phyloP scores from a whole-genome alignment of 2,329 filamentous ascomycete genomes.

The Penicillium paneum region DNA sequence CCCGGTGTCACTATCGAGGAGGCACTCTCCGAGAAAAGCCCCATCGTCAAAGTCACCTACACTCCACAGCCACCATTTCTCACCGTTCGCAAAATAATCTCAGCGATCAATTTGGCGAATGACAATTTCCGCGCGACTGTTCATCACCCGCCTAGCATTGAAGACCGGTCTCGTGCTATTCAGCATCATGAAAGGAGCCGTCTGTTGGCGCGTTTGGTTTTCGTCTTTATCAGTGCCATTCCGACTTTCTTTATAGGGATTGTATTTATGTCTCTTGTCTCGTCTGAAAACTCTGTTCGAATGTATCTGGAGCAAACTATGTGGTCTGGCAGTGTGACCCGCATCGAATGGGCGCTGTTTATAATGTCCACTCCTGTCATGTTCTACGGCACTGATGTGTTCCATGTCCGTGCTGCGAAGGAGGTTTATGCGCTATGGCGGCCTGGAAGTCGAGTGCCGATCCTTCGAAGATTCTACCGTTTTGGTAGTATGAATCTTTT shows the following conservation, averaged over 20 bases:
- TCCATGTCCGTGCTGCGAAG: conserved; percentile 74
- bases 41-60: conserved; percentile 70
- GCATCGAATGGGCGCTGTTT: conserved; percentile 75
- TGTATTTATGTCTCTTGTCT: conserved; percentile 81
- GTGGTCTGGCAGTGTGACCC: conserved; percentile 66
- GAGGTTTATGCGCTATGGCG: conserved; percentile 78
- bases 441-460: conserved; percentile 66
- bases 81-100: conserved; percentile 72
- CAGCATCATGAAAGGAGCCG: conserved; percentile 66
- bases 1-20: conserved; percentile 47
- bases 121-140: conserved; percentile 64
- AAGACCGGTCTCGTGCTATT: conserved; percentile 74
- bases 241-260: conserved; percentile 86
- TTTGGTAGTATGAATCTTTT: conserved; percentile 97
- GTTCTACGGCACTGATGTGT: conserved; percentile 80
- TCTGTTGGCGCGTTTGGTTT: conserved; percentile 65
- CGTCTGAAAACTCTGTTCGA: conserved; percentile 56
- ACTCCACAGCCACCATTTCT: conserved; percentile 63
- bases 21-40: conserved; percentile 56
- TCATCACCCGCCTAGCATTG: conserved; percentile 76
- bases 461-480: conserved; percentile 76
- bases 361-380: conserved; percentile 82
- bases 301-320: conserved; percentile 68
- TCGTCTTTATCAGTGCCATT: conserved; percentile 68
- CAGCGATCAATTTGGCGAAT: conserved; percentile 64